Evolutionary conservation across 1,284 basidiomycete species (phyloP), one percentile per base, ranked within the genome.

Genomic region (Ceratobasidium sp.): DNA sequence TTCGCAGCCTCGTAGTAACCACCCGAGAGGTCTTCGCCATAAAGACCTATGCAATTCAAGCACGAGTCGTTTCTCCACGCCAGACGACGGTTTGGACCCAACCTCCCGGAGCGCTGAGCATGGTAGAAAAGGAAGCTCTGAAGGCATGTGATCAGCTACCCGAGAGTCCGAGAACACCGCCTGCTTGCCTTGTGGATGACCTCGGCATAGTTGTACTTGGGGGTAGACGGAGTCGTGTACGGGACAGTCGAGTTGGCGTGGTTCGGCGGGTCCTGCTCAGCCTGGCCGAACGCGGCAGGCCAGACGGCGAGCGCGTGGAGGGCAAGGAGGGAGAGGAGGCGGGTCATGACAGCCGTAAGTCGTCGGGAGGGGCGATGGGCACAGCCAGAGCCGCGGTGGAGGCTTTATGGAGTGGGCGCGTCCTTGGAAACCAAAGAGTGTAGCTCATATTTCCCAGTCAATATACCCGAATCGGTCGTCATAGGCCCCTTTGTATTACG

Each of bases 1-100:
- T 76, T 76, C n/a, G 75, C 75, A 19, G 75, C 75, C 24, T 76
- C 75, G 29, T 76, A 76, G 48, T 76, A 76, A 13, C 75, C 75
- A 14, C 75, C 75, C 19, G 64, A 59, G 1, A 76, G 48, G 39
- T 74, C 74, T 29, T 76, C 74, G 4, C 74, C 74, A 59, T 59
- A 72, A 37, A 61, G 59, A 53, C 73, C 76, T 14, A 63, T 64
- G 46, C 76, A 75, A 49, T 75, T 53, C 31, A 75, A 49, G 62
- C 76, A 75, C 7, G 74, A 76, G 66, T 74, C 51, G 27, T 74
- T 66, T 63, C 74, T 51, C 73, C 74, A 74, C 13, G 76, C 76
- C 13, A 76, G 43, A n/a, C 73, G 73, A 34, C 74, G 66, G 54
- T 76, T 74, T 11, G 75, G 68, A 24, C 76, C 74, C n/a, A 76